A percentile compares a stretch with the other conserved stretches of the same genome.
phyloP scores from a whole-genome alignment of 805 yeast species.

The Yarrowia sp. region DNA sequence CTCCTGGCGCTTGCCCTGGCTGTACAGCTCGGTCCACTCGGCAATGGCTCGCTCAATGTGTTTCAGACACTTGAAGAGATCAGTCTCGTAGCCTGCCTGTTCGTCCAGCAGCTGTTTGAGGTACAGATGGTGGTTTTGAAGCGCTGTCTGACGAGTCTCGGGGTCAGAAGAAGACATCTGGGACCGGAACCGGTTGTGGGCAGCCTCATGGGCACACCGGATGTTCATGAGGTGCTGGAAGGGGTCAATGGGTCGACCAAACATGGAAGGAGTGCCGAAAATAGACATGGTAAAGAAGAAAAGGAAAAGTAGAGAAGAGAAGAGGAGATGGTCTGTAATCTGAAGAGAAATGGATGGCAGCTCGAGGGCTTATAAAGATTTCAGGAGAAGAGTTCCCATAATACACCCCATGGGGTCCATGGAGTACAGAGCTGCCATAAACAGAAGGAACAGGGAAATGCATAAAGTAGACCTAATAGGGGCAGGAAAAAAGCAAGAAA shows the following conservation, averaged over 20 bases:
- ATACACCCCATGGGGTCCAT: slow-evolving; percentile 5
- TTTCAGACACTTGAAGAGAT: slow-evolving; percentile 18
- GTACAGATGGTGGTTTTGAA: background rate
- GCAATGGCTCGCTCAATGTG: background rate
- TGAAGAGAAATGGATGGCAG: background rate
- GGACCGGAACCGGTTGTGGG: slow-evolving; percentile 5
- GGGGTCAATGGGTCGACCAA: slow-evolving; percentile 19
- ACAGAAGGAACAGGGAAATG: background rate
- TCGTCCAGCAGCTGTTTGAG: slow-evolving; percentile 23
- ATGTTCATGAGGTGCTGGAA: slow-evolving; percentile 30
- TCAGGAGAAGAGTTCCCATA: background rate
- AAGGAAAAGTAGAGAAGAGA: slow-evolving; percentile 5
- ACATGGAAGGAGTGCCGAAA: slow-evolving; percentile 9
- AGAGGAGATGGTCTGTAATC: background rate
- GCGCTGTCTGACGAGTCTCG: background rate
- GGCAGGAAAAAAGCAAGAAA: background rate
- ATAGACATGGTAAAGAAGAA: background rate
- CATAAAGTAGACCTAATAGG: background rate
- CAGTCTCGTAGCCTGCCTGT: slow-evolving; percentile 11
- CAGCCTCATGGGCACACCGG: slow-evolving; percentile 7
- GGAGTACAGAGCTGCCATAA: slow-evolving; percentile 4
- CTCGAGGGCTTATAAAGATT: background rate
- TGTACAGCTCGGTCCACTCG: slow-evolving; percentile 2
- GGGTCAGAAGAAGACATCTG: background rate
- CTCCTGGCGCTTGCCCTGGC: background rate